Base-by-base conservation (phyloP, 2,329 filamentous ascomycete species). In the Phoma sp. region DNA sequence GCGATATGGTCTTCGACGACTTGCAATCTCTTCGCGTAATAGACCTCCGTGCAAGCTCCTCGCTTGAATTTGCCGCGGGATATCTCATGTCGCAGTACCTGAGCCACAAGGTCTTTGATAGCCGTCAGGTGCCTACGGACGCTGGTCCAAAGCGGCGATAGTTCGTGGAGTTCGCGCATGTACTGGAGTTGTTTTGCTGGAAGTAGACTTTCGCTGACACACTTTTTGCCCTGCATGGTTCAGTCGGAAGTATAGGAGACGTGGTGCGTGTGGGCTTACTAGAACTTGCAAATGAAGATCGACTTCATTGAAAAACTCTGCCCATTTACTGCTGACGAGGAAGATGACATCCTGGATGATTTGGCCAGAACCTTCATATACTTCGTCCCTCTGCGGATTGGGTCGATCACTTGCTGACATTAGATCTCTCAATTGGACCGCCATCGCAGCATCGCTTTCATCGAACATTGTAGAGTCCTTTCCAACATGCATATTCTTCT, bases 1-100 rank as follows among this genome's bases (percentile, higher is more conserved):
- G 20, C 40, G 25, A 58, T 55, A 5, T 58, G 51, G 21, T 62
- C 54, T 6, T 60, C 47, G 4, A 61, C 9, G 5, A 56, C 47
- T 42, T 53, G 42, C 20, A 49, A 29, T 5, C 40, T 40, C 26
- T 49, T 55, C 33, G 49, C n/a, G 15, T 30, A 49, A 28, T 49
- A 54, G 5, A 18, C 9, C 9, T 54, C 12, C 2, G 28, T 42
- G 1, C 30, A 29, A 18, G 20, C 20, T 4, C 26, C 32, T 42
- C 18, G 20, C 7, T 34, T 40, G 3, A n/a, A 29, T 6, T 20
- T 5, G 12, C 48, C 45, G 25, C 23, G 20, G 2, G 45, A 47
- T n/a, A 61, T 48, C 1, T 51, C 45, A 12, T 61, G 46, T 12
- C 43, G 18, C 12, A 42, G 21, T 5, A 61, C 25, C 11, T 61